phyloP scores from a whole-genome alignment of 257 asterid species.

The Plantago elongata region DNA sequence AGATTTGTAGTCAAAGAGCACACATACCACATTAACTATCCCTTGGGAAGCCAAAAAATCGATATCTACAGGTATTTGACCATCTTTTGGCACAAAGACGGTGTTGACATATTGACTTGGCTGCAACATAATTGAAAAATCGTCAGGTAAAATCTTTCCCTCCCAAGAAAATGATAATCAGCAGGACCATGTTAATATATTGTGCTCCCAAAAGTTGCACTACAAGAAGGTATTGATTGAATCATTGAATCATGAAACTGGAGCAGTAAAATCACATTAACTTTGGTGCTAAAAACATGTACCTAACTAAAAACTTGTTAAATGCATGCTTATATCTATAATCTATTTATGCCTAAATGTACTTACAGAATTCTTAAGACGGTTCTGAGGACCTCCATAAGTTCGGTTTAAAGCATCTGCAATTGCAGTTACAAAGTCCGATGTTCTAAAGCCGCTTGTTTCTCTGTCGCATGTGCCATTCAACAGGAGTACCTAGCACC shows the following conservation, averaged over 20 bases:
- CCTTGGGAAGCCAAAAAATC: slow-evolving; percentile 57
- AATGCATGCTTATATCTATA: neutral
- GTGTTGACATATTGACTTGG: slow-evolving; percentile 74
- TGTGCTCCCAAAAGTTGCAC: too few relatives aligned
- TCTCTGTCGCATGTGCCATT: slow-evolving; percentile 90
- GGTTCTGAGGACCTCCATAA: slow-evolving; percentile 57
- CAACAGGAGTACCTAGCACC: slow-evolving; percentile 72
- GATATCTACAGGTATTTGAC: slow-evolving; percentile 61
- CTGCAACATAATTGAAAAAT: slow-evolving; percentile 37
- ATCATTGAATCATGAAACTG: neutral
- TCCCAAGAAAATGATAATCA: neutral
- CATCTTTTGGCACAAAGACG: slow-evolving; percentile 65
- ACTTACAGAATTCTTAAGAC: slow-evolving; percentile 70
- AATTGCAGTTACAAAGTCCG: slow-evolving; percentile 86
- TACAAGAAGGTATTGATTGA: too few relatives aligned
- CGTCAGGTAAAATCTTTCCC: slow-evolving; percentile 1
- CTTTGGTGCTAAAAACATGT: neutral
- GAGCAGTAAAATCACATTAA: neutral
- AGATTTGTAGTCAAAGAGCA: neutral
- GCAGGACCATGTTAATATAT: too few relatives aligned
- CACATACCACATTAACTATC: slow-evolving; percentile 60
- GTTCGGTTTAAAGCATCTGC: slow-evolving; percentile 91
- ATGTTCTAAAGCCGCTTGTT: slow-evolving; percentile 76
- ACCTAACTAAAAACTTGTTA: too few relatives aligned
- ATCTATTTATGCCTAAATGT: slow-evolving; percentile 5